phyloP scores from a whole-genome alignment of 495 filamentous ascomycete species.

The Glonium stellatum region DNA sequence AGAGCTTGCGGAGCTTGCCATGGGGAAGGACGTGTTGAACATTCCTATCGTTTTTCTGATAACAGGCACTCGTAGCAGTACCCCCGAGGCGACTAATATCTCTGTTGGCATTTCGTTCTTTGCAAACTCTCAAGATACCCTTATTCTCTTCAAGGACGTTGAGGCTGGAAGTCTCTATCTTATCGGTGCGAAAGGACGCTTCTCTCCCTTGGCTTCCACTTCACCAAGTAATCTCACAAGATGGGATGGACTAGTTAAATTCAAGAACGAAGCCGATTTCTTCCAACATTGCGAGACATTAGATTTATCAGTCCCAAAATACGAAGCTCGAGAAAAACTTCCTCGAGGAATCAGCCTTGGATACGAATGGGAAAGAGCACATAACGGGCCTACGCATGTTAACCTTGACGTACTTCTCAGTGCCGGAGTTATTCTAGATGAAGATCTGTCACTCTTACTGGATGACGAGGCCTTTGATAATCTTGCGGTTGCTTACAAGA shows the following conservation, averaged over 20 bases:
- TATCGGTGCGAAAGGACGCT: conserved; percentile 37
- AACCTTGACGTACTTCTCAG: conserved; percentile 12
- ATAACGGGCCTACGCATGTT: conserved; percentile 7
- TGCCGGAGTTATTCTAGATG: conserved; percentile 5
- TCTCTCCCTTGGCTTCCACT: conserved; percentile 25
- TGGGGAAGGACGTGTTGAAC: conserved; percentile 4
- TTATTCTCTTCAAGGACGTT: conserved; percentile 35
- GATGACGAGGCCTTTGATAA: conserved; percentile 18
- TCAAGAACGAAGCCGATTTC: conserved; percentile 23
- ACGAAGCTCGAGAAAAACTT: conserved; percentile 5
- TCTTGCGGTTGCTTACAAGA: conserved; percentile 18
- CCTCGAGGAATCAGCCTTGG: conserved; percentile 10
- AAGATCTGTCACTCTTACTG: conserved; percentile 7
- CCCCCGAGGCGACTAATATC: conserved; percentile 32
- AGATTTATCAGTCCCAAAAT: conserved; percentile 4
- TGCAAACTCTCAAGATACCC: conserved; percentile 32
- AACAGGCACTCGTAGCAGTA: conserved; percentile 5
- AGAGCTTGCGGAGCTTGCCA: conserved; percentile 8
- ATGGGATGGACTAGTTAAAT: conserved; percentile 30
- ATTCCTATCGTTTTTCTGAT: conserved; percentile 21
- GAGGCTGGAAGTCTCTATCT: conserved; percentile 27
- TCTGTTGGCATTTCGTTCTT: conserved; percentile 39
- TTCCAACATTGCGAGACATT: conserved; percentile 14
- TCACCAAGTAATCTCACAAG: conserved; percentile 19
- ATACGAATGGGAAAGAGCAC: conserved; percentile 14